phyloP scores from a whole-genome alignment of 768 basidiomycete species.

The Boletus rubropictus region DNA sequence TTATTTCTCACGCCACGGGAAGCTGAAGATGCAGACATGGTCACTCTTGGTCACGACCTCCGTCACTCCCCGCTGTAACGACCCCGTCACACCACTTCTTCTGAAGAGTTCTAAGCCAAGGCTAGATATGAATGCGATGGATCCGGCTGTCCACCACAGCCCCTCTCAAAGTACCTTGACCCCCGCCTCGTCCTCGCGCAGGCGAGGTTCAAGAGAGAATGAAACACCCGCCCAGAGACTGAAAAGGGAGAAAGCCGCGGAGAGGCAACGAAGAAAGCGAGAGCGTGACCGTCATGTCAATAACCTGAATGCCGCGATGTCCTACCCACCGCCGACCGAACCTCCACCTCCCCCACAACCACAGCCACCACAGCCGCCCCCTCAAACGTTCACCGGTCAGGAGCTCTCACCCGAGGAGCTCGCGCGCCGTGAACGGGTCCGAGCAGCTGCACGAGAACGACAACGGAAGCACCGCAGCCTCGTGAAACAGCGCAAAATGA shows the following conservation, averaged over 20 bases:
- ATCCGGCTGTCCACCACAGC: conserved; percentile 30
- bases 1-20: conserved; percentile 22
- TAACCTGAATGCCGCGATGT: conserved; percentile 38
- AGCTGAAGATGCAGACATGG: conserved; percentile 10
- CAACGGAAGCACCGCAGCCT: conserved; percentile 77
- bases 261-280: conserved; percentile 77
- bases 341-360: conserved; percentile 31
- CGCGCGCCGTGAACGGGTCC: conserved; percentile 62
- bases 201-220: conserved; percentile 57
- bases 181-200: conserved; percentile 36
- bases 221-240: conserved; percentile 67
- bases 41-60: conserved; percentile 31
- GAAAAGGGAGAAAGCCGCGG: conserved; percentile 84
- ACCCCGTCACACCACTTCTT: conserved; percentile 28
- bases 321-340: conserved; percentile 33
- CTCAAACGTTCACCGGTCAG: conserved; percentile 24
- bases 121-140: conserved; percentile 30
- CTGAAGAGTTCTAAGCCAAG: conserved; percentile 12
- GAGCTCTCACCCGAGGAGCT: conserved; percentile 59
- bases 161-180: conserved; percentile 30
- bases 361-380: conserved; percentile 25
- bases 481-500: conserved; percentile 75
- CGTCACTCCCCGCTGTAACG: conserved; percentile 34
- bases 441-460: conserved; percentile 71
- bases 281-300: conserved; percentile 55